Percentiles rank a stretch among this genome's conserved stretches.
Evolutionary conservation across 805 yeast genomes (phyloP).

Genomic region (Dipodascopsis uninucleata): DNA sequence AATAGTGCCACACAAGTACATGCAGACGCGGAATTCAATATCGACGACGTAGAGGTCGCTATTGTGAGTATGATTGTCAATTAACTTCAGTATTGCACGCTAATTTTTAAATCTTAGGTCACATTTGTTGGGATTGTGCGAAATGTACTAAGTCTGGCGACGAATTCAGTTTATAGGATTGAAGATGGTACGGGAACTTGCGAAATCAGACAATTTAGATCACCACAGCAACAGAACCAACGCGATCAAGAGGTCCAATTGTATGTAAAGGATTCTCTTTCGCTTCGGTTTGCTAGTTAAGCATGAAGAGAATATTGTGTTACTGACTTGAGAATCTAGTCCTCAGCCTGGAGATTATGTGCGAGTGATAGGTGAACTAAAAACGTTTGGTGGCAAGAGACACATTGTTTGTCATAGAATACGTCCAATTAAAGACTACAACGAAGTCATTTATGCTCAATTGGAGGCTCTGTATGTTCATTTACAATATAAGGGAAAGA

Average conservation of each 20-base stretch:
- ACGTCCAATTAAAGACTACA: slow-evolving; percentile 50
- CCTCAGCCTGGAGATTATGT: slow-evolving; percentile 44
- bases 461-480: slow-evolving; percentile 44
- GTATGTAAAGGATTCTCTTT: not conserved
- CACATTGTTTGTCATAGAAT: slow-evolving; percentile 50
- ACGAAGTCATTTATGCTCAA: slow-evolving; percentile 59
- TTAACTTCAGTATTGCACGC: not conserved
- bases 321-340: slow-evolving; percentile 5
- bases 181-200: slow-evolving; percentile 67
- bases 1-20: slow-evolving; percentile 49
- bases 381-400: slow-evolving; percentile 50
- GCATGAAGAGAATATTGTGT: not conserved
- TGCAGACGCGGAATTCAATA: slow-evolving; percentile 52
- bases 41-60: slow-evolving; percentile 46
- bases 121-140: slow-evolving; percentile 57
- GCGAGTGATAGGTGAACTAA: slow-evolving; percentile 45
- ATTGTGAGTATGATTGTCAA: slow-evolving; percentile 6
- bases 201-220: slow-evolving; percentile 52
- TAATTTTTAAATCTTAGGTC: slow-evolving; percentile 49
- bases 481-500: slow-evolving; percentile 10
- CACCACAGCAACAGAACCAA: slow-evolving; percentile 37
- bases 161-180: slow-evolving; percentile 46
- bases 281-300: not conserved
- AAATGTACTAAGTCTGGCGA: slow-evolving; percentile 44
- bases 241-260: slow-evolving; percentile 26